Base-by-base conservation (phyloP, 2,329 filamentous ascomycete species). In the Fusarium papillatum region DNA sequence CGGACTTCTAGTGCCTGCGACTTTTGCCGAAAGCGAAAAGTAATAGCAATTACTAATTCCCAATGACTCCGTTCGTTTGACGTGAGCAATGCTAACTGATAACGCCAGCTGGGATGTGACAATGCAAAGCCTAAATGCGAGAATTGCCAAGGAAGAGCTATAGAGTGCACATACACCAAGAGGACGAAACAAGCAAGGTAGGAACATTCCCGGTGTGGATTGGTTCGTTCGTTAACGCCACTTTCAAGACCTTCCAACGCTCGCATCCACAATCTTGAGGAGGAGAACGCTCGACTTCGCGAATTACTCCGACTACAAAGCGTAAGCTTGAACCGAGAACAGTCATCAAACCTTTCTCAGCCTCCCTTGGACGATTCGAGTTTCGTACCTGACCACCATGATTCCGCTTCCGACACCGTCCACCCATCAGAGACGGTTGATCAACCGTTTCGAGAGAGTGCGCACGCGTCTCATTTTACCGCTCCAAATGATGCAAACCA, bases 261-360 rank as follows among this genome's bases (percentile, higher is more conserved):
- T 10, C 83, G 82, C 4, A 79, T 76, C 14, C 66, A 69, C 8
- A 83, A 81, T 79, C 66, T 87, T 36, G 73, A 77, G 13, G 81
- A 85, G 48, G 85, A 87, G 50, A 86, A 84, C 17, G 82, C 82
- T 13, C 70, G 81, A 59, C 67, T 86, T 2, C 68, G 74, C 10
- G 22, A 76, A 82, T 84, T 82, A 78, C 80, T 29, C 39, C 70
- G 43, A 70, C 76, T 38, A 8, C 64, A 19, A 68, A 77, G 57
- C 24, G 22, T 53, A 0, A 29, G 8, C 1, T 5, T 16, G 9
- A 39, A 38, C 0, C 4, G 4, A 1, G 17, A 31, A 2, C 16
- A 36, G 16, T 8, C 26, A 43, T 16, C 48, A 4, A 11, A 22
- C 7, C 5, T 2, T 10, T 9, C 31, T 7, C 34, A 6, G 26